Percentiles rank a stretch among this genome's conserved stretches.
Conservation (phyloP, 2,329 filamentous ascomycete species). For the Alternaria sp. region DNA sequence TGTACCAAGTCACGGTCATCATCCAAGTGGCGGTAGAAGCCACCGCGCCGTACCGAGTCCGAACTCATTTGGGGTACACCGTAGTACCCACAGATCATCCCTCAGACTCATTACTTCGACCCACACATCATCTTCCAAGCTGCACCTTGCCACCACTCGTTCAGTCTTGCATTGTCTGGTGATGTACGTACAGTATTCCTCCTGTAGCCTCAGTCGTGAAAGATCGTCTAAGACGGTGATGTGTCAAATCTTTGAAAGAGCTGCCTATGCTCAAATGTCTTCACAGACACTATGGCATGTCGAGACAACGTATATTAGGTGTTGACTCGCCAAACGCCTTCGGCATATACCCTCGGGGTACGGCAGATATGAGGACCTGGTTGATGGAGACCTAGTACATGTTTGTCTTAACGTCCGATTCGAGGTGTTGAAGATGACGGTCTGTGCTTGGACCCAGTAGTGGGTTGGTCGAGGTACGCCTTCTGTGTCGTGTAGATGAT, state of each 20-base stretch:
- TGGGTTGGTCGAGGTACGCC: slow-evolving; percentile 15
- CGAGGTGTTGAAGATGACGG: neutral
- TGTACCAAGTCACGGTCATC: neutral
- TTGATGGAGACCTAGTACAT: neutral
- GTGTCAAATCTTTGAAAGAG: neutral
- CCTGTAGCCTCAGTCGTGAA: neutral
- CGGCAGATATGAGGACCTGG: neutral
- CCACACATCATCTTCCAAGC: neutral
- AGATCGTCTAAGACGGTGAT: neutral
- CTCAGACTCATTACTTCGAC: slow-evolving; percentile 3
- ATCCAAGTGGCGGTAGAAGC: slow-evolving; percentile 7
- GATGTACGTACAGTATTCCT: neutral
- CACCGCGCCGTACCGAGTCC: slow-evolving; percentile 20
- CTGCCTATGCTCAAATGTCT: neutral
- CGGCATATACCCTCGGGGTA: neutral
- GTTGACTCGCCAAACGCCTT: neutral
- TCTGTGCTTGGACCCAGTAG: slow-evolving; percentile 21
- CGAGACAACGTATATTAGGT: neutral
- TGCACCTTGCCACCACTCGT: slow-evolving; percentile 10
- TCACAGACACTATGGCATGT: neutral
- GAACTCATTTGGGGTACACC: slow-evolving; percentile 13
- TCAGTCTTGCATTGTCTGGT: neutral
- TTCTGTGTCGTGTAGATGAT: slow-evolving; percentile 15
- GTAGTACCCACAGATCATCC: slow-evolving; percentile 8
- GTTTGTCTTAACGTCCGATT: neutral